Evolutionary conservation across 768 basidiomycete genomes (phyloP).

Genomic region (Cystofilobasidium ferigula): DNA sequence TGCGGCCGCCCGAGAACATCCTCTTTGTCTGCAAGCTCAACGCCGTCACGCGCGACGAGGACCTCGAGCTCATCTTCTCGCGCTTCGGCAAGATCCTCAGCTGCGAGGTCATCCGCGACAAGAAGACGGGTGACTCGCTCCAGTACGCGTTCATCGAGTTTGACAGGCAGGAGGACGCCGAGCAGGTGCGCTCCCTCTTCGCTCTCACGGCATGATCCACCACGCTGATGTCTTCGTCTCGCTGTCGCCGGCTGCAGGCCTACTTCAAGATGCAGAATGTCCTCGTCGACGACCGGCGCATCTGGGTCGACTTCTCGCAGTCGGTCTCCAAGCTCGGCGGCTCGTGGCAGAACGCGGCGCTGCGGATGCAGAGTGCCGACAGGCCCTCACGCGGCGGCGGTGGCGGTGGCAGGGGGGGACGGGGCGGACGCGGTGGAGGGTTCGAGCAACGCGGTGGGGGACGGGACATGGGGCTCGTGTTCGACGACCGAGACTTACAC

Average conservation of each 20-base stretch:
- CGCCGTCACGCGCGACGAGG: conserved; percentile 86
- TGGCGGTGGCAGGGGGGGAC: background rate
- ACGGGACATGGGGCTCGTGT: background rate
- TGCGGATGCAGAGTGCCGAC: background rate
- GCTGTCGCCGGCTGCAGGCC: conserved; percentile 46
- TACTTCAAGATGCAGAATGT: conserved; percentile 99
- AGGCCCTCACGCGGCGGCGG: background rate
- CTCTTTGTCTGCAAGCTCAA: conserved; percentile 98
- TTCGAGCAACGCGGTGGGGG: background rate
- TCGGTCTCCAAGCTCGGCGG: background rate
- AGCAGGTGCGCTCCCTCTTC: conserved; percentile 54
- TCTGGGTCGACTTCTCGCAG: conserved; percentile 82
- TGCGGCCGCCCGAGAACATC: conserved; percentile 95
- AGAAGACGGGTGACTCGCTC: conserved; percentile 85
- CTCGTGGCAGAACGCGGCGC: background rate
- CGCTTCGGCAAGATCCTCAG: conserved; percentile 91
- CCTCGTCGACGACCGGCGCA: conserved; percentile 87
- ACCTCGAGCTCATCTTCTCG: conserved; percentile 92
- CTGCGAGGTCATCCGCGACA: conserved; percentile 94
- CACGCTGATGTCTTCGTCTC: background rate
- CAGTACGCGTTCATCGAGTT: conserved; percentile 99
- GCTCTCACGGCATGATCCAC: background rate
- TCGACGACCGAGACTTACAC: background rate
- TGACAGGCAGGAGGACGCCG: conserved; percentile 82
- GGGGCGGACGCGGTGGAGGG: background rate